Base-by-base conservation (phyloP, 192 early-diverging fungal genomes). In the Umbelopsis sp. region DNA sequence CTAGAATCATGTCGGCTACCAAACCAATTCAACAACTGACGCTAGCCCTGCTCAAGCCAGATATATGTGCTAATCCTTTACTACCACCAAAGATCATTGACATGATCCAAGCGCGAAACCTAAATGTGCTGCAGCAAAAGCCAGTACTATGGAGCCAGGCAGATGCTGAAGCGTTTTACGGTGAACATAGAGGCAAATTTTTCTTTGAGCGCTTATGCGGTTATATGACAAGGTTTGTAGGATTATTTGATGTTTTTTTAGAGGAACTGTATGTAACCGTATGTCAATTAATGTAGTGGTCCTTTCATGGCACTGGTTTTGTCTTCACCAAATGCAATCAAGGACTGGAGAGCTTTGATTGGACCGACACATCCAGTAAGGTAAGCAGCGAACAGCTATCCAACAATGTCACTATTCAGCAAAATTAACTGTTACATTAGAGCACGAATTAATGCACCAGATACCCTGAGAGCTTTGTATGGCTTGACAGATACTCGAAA, bases 401-500 rank as follows among this genome's bases (percentile, higher is more conserved):
- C 35, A 30, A 51, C 30, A 4, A 9, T 48, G 44, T 25, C 16
- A 30, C 41, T 35, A 8, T 20, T 23, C 20, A n/a, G 6, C 8
- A 33, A 12, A 21, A 69, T 16, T 16, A 46, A 67, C 15, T 1
- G 25, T 45, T 20, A 27, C 2, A 1, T n/a, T 35, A 86, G 88
- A 64, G 89, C 90, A 70, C 83, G 88, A 22, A 77, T 90, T 1
- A 30, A 75, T 58, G 80, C 81, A 5, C 87, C 86, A 23, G 22
- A 72, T 30, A 86, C 86, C 10, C 69, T 91, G 18, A 77, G 90
- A 21, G 84, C 90, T 10, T 68, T 83, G 3, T 91, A 84, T 71
- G 91, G 90, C 2, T 67, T 93, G 72, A 91, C 89, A 0, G 91
- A 93, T 69, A 91, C 91, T 2, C 55, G 91, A 23, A 92, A 92